phyloP scores from a whole-genome alignment of 1,284 basidiomycete genomes.

The Apiotrichum porosum region DNA sequence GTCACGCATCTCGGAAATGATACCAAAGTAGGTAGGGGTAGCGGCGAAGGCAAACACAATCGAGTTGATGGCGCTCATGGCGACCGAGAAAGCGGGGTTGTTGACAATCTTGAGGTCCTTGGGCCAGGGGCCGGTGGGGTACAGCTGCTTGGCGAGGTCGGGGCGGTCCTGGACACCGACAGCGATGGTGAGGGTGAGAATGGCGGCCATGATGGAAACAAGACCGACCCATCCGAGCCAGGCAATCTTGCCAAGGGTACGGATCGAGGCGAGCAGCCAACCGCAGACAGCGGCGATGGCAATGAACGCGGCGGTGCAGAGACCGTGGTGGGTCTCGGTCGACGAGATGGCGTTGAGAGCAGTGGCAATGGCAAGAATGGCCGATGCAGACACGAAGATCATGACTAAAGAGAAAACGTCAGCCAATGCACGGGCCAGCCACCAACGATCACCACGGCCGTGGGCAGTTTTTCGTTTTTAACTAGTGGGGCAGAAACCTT shows the following conservation, averaged over 20 bases:
- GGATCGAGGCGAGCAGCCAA: conserved; percentile 34
- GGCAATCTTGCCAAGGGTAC: conserved; percentile 42
- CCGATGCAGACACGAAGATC: conserved; percentile 23
- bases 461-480: too few relatives aligned
- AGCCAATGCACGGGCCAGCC: too few relatives aligned
- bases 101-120: conserved; percentile 25
- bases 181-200: conserved; percentile 45
- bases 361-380: conserved; percentile 39
- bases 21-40: conserved; percentile 19
- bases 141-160: conserved; percentile 24
- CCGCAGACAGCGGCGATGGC: conserved; percentile 32
- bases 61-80: conserved; percentile 42
- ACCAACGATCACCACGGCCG: too few relatives aligned
- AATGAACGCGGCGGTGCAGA: conserved; percentile 44
- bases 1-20: conserved; percentile 32
- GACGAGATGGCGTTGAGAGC: conserved; percentile 45
- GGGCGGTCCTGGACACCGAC: conserved; percentile 45
- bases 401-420: conserved; percentile 25
- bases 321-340: conserved; percentile 26
- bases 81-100: conserved; percentile 33
- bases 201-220: conserved; percentile 33
- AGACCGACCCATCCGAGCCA: conserved; percentile 45
- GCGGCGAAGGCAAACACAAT: conserved; percentile 41
- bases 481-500: too few relatives aligned
- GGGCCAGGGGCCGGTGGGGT: conserved; percentile 24